Base-by-base conservation (phyloP, 2,329 filamentous ascomycete genomes). In the Claviceps arundinis region DNA sequence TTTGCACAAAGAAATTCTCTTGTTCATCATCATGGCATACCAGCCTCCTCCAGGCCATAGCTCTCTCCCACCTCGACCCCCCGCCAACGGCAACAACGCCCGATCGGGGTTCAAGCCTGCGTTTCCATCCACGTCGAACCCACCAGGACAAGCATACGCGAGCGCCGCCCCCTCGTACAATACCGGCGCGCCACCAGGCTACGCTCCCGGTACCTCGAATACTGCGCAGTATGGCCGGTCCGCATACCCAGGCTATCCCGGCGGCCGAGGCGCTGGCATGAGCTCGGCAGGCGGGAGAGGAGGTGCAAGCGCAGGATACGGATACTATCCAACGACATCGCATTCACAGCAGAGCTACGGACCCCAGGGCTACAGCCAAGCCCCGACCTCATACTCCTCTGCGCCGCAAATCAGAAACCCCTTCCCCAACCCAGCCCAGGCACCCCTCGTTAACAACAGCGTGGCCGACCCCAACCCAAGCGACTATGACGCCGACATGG, bases 11-110 rank as follows among this genome's bases (percentile, higher is more conserved):
- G 13, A 34, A 37, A 45, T 53, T 59, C 58, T 62, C 70, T 75
- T 75, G 71, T 82, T 82, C 78, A 82, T 82, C 78, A 91, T 91
- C 30, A 91, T 93, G 87, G 84, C 86, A 71, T 88, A 88, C 78
- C 84, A 86, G 71, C 84, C 84, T 66, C 85, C 85, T 85, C 85
- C 87, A 88, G 86, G 86, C 62, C 68, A 71, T 62, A 68, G 58
- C 63, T 68, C 66, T 60, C 84, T 94, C 41, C 88, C 88, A 58
- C 82, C 87, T 56, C 84, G 86, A 60, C 88, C 87, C 56, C 87
- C 87, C 43, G 78, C 82, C 50, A 73, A 81, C 56, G 59, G 51
- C 46, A 49, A 48, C 52, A 52, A 50, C 56, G 61, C 66, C 13
- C 66, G 61, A 65, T 61, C 61, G 26, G 69, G 68, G 56, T 73